Evolutionary conservation across 2,329 filamentous ascomycete genomes (phyloP), one percentile per base, ranked within the genome.

Genomic region (Calonectria pseudoturangicola): DNA sequence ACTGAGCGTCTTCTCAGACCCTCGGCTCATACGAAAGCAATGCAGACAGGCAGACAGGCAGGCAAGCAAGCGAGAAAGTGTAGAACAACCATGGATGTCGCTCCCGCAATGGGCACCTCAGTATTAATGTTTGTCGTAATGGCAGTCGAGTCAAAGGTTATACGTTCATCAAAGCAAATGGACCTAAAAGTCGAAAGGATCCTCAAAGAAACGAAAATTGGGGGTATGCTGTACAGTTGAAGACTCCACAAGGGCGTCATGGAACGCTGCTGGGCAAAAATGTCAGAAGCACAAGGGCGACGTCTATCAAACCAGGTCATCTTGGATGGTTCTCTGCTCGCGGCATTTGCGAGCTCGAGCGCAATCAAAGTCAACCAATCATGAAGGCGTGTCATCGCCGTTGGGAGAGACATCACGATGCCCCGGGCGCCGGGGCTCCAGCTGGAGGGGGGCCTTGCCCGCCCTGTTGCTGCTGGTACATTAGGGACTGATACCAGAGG

Each of bases 401-500:
- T 56, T 63, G 27, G 69, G 67, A 72, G 66, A 70, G 74, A 77
- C 78, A 79, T 84, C 82, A 84, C 83, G 83, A 81, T 77, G 82
- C 81, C 76, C 83, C 83, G 58, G 83, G 82, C 70, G 83, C 80
- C 73, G 83, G 77, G 65, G 81, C 83, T 72, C 83, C 83, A 43
- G 81, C 77, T 41, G 83, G 77, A 50, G 83, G 78, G 54, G 84
- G 76, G 72, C 83, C 83, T 77, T 84, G 80, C 73, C 84, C 83
- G 72, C 83, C 82, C 75, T 83, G 81, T 66, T 85, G 85, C 72
- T 84, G 86, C 77, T 87, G 85, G 75, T 85, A 85, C 81, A 87
- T 83, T 81, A 89, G 80, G 36, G 93, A 93, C 81, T 94, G 92
- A 85, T 95, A 96, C 94, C 94, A 97, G 78, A 96, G 88, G 48